A percentile compares a stretch with the other conserved stretches of the same genome.
Evolutionary conservation across 176 grass and related monocot genomes (phyloP).

Genomic region (Chloris gayana): DNA sequence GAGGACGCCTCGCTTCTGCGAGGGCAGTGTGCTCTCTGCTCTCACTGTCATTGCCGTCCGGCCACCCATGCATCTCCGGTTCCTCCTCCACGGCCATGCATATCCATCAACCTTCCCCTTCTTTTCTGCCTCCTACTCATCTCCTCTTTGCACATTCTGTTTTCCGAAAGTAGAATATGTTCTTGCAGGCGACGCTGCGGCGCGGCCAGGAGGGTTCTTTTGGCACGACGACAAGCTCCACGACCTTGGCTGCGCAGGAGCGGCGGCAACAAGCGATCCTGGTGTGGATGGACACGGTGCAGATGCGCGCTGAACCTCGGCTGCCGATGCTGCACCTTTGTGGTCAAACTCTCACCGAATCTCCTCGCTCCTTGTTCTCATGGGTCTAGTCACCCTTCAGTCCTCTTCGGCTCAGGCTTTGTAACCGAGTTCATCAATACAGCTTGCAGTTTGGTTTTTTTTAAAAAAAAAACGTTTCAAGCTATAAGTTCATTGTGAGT

Average conservation of each 20-base stretch:
- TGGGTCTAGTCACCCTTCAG: background rate
- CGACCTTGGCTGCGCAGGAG: background rate
- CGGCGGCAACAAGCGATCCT: background rate
- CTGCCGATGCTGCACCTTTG: background rate
- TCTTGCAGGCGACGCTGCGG: conserved; percentile 6
- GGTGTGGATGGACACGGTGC: background rate
- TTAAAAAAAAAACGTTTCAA: background rate
- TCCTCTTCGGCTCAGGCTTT: background rate
- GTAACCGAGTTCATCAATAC: background rate
- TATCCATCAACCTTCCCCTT: background rate
- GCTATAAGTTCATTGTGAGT: background rate
- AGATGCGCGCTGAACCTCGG: too few relatives aligned
- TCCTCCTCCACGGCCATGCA: background rate
- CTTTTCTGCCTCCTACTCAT: background rate
- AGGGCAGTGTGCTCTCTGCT: conserved; percentile 94
- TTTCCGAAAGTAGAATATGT: background rate
- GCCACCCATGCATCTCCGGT: conserved; percentile 19
- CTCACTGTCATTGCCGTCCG: conserved; percentile 75
- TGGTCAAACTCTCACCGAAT: background rate
- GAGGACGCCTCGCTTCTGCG: conserved; percentile 60
- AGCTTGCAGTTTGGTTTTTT: background rate
- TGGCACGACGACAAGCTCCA: background rate
- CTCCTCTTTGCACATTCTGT: background rate
- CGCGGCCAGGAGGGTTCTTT: background rate
- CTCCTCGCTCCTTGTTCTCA: background rate